Evolutionary conservation across 306 rosid species (phyloP).

Genomic region (Cicer bijugum): DNA sequence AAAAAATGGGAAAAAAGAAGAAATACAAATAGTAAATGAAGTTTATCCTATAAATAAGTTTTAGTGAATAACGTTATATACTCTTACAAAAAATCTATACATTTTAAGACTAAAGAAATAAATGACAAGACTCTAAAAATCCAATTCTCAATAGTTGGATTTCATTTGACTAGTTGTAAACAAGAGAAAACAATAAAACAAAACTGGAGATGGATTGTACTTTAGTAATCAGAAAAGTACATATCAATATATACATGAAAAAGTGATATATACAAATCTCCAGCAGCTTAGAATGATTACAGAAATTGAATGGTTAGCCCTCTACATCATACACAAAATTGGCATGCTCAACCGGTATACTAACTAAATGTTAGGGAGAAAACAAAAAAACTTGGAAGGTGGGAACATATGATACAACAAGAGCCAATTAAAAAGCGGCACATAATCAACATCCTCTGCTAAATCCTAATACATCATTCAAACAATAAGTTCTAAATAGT

Average conservation of each 20-base stretch:
- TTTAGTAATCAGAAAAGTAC: constrained; percentile 13
- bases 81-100: background rate
- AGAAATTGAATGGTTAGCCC: constrained; percentile 62
- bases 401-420: constrained; percentile 63
- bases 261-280: constrained; percentile 54
- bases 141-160: constrained; percentile 26
- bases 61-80: background rate
- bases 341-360: constrained; percentile 53
- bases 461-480: constrained; percentile 80
- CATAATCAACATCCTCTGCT: constrained; percentile 71
- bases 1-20: background rate
- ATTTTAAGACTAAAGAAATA: background rate
- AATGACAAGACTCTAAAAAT: constrained; percentile 3
- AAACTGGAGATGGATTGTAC: constrained; percentile 37
- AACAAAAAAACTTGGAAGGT: constrained; percentile 35
- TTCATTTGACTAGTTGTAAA: constrained; percentile 25
- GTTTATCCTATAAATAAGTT: background rate
- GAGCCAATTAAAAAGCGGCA: constrained; percentile 63
- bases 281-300: constrained; percentile 51
- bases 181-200: constrained; percentile 32
- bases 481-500: constrained; percentile 59
- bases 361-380: constrained; percentile 39
- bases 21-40: background rate
- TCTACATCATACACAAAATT: constrained; percentile 56
- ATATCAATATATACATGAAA: constrained; percentile 52